phyloP scores from a whole-genome alignment of 257 asterid species.

The Nicotiana paniculata region DNA sequence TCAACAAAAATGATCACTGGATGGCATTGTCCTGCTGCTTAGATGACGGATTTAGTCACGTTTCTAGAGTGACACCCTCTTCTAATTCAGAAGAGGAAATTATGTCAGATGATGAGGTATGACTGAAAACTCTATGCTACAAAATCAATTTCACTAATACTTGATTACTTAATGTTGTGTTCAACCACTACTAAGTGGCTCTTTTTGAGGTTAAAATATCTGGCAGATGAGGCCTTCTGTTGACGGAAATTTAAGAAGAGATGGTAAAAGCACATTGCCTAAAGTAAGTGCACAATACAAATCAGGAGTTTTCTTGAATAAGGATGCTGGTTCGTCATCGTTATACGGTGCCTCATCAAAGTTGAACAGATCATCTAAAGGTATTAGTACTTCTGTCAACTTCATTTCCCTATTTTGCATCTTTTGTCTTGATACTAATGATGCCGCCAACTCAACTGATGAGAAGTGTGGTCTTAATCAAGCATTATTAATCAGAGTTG shows the following conservation, averaged over 20 bases:
- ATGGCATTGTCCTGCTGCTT: constrained; percentile 20
- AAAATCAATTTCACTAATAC: background rate
- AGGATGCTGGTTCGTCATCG: constrained; percentile 28
- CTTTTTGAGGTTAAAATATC: constrained; percentile 12
- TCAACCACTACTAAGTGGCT: background rate
- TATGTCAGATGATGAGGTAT: constrained; percentile 54
- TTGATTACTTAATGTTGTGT: background rate
- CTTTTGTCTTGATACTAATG: background rate
- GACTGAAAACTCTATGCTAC: constrained; percentile 2
- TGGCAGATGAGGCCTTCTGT: constrained; percentile 3
- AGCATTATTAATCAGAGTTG: background rate
- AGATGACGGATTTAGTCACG: constrained; percentile 19
- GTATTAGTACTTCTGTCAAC: constrained; percentile 23
- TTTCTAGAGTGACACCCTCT: constrained; percentile 23
- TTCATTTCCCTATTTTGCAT: background rate
- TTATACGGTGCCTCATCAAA: constrained; percentile 29
- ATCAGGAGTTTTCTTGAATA: constrained; percentile 41
- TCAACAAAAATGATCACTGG: constrained; percentile 31
- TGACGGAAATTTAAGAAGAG: constrained; percentile 24
- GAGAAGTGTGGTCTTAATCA: constrained; percentile 4
- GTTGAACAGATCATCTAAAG: constrained; percentile 37
- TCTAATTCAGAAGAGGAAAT: constrained; percentile 44
- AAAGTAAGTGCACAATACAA: constrained; percentile 47
- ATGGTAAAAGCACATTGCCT: constrained; percentile 35
- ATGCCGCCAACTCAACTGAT: background rate